Evolutionary conservation across 257 asterid genomes (phyloP).

Genomic region (Scutellaria barbata): DNA sequence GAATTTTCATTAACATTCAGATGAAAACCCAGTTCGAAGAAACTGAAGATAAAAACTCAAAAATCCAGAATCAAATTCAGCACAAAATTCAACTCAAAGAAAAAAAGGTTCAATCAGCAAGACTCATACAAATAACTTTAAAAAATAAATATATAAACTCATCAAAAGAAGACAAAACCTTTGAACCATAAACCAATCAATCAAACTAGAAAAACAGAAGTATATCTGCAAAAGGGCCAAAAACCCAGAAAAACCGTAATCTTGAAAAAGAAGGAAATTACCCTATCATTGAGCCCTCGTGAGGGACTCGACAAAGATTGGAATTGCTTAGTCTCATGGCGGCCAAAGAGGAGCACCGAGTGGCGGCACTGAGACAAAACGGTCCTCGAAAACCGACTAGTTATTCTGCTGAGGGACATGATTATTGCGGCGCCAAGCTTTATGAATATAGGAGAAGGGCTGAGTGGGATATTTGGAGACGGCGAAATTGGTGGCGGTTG

Average conservation of each 20-base stretch:
- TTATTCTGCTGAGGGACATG: conserved; percentile 65
- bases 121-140: too few relatives aligned
- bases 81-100: not conserved
- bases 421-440: conserved; percentile 13
- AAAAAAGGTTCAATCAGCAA: not conserved
- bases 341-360: conserved; percentile 47
- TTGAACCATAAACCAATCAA: not conserved
- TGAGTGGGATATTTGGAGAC: not conserved
- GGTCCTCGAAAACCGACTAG: conserved; percentile 55
- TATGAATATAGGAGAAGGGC: not conserved
- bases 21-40: not conserved
- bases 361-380: conserved; percentile 51
- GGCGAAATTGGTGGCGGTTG: conserved; percentile 34
- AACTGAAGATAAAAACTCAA: not conserved
- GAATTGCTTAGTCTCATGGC: conserved; percentile 36
- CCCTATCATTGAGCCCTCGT: conserved; percentile 46
- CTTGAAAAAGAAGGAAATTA: conserved; percentile 20
- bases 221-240: not conserved
- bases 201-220: conserved; percentile 14
- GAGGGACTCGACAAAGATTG: conserved; percentile 44
- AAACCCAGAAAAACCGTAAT: conserved; percentile 41
- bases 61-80: not conserved
- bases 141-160: not conserved
- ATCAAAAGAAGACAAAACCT: not conserved
- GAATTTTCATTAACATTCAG: not conserved